Percentiles rank a stretch among this genome's conserved stretches.
Evolutionary conservation across 1,284 basidiomycete species (phyloP).

Genomic region (Naganishia sp.): DNA sequence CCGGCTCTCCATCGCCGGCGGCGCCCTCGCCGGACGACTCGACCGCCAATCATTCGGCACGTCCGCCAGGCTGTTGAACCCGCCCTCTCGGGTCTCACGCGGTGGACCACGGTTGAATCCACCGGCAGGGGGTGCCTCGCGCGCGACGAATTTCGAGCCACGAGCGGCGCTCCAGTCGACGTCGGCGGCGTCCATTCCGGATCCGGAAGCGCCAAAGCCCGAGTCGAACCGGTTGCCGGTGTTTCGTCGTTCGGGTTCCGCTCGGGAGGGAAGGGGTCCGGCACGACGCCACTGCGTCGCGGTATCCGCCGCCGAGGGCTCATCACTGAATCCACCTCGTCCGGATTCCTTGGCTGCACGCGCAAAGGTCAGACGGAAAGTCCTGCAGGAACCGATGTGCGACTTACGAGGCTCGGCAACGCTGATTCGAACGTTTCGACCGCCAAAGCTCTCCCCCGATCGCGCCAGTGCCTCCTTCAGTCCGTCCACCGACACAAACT

Average conservation of each 20-base stretch:
- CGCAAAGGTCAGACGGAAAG: constrained; percentile 11
- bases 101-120: constrained; percentile 33
- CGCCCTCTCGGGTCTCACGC: constrained; percentile 37
- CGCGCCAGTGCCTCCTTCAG: constrained; percentile 78
- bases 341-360: constrained; percentile 68
- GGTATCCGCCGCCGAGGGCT: constrained; percentile 56
- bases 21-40: constrained; percentile 53
- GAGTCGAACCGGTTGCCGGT: constrained; percentile 34
- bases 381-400: constrained; percentile 15
- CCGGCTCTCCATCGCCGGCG: constrained; percentile 32
- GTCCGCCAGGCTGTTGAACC: constrained; percentile 39
- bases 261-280: constrained; percentile 72
- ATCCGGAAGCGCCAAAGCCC: constrained; percentile 23
- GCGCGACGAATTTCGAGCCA: constrained; percentile 55
- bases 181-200: constrained; percentile 43
- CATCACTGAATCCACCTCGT: constrained; percentile 36
- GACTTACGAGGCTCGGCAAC: constrained; percentile 91
- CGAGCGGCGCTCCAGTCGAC: constrained; percentile 55
- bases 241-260: constrained; percentile 31
- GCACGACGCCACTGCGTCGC: constrained; percentile 77
- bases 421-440: constrained; percentile 80
- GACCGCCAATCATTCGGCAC: constrained; percentile 67
- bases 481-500: constrained; percentile 80
- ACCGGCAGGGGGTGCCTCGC: constrained; percentile 35
- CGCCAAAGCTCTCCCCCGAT: constrained; percentile 65